Evolutionary conservation across 2,329 filamentous ascomycete genomes (phyloP), one percentile per base, ranked within the genome.

Genomic region (Lachnellula arida): DNA sequence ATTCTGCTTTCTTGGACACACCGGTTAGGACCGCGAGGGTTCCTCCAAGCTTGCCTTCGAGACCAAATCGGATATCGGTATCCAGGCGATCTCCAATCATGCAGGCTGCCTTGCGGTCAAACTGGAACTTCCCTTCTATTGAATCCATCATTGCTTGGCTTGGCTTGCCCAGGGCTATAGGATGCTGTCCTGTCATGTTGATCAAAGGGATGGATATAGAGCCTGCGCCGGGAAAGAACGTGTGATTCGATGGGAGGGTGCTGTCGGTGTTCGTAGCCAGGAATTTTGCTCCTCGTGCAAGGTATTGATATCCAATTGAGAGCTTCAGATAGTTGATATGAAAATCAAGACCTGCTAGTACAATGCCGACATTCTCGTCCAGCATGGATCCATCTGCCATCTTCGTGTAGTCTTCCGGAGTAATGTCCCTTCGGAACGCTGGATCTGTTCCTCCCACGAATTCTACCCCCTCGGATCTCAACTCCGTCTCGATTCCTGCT

Each of bases 91-190:
- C 94, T 6, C 94, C 94, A 44, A 99, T 82, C 94, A 99, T 99
- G 74, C 94, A 97, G 1, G 94, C 89, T 64, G 85, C 85, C 58
- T 80, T 82, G 39, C 92, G 82, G 71, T 97, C 86, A 53, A 99
- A 87, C 63, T 88, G 81, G 72, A 97, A 97, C 73, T 96, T 96
- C 56, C 93, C 93, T 77, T 97, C 93, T 55, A 99, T 88, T 3
- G 94, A 91, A 72, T 97, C 93, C 93, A 99, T 96, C 94, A 99
- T 99, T 4, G 93, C 93, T 76, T 96, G 91, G 70, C 91, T 96
- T 3, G 94, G 94, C 76, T 99, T 99, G 0, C 94, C 94, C 42
- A 97, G 76, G 3, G 89, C 85, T 34, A 91, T 74, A 0, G 94
- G 93, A 66, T 88, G 79, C 70, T 82, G 74, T 3, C 80, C 80